Base-by-base conservation (phyloP, 139 green algal species). In the Chlamydomonas eustigma region DNA sequence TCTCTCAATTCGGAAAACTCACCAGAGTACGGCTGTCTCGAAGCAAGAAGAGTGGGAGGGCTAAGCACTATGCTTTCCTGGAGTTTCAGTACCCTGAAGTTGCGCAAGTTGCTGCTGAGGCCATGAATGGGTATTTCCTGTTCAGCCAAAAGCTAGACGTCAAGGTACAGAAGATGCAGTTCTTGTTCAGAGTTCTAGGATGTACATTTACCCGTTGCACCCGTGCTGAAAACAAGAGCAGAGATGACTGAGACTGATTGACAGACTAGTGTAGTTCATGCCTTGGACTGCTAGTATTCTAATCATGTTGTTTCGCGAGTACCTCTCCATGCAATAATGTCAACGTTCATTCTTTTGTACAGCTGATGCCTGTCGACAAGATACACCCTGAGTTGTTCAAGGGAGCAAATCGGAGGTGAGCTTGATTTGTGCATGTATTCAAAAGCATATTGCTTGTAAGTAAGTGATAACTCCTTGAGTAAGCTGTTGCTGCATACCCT, bases 51-150 rank as follows among this genome's bases (percentile, higher is more conserved):
- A 90, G 83, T 0, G 85, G 76, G 35, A 81, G 80, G 31, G 79
- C 86, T 2, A 89, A 88, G 78, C 81, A 86, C 77, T 92, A 92
- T 63, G 90, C 88, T 0, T 94, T 90, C 78, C n/a, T 94, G 12
- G 85, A 94, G 77, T 94, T 93, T 71, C 74, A 88, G 70, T 76
- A 85, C 32, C 52, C 88, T 36, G 91, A 95, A 63, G 93, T 97
- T 2, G 93, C 93, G 1, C 30, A 73, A 4, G 92, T 97, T 64
- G 93, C 90, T 35, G 89, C 90, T 24, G 85, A 92, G 2, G 89
- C 92, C 4, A 97, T 98, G 93, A 85, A 98, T 70, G 90, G 89
- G 12, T 97, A 98, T 82, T 91, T 96, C 78, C 89, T 98, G 50
- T 95, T 97, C 78, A 87, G 78, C 22, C 90, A 94, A 76, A 77